Evolutionary conservation across 2,329 filamentous ascomycete species (phyloP).

Genomic region (Trichophyton schoenleinii): DNA sequence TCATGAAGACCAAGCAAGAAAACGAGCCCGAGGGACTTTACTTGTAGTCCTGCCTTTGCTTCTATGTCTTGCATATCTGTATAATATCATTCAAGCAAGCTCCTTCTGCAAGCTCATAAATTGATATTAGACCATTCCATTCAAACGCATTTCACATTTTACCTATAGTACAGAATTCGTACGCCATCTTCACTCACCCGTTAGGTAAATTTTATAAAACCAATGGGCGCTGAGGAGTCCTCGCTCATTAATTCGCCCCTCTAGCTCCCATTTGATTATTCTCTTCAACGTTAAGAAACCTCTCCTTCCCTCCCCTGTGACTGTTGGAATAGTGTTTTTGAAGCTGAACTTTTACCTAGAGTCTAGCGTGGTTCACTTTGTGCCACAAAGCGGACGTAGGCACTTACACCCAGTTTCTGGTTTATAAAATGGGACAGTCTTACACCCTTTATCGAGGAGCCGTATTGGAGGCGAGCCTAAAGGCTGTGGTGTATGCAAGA

Average conservation of each 20-base stretch:
- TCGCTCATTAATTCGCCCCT: background rate
- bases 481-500: slow-evolving; percentile 11
- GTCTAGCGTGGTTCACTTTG: no score
- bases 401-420: slow-evolving; percentile 7
- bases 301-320: background rate
- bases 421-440: slow-evolving; percentile 13
- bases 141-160: background rate
- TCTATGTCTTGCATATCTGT: background rate
- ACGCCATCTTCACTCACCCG: background rate
- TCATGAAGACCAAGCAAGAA: slow-evolving; percentile 96
- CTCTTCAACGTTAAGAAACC: background rate
- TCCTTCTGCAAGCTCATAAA: background rate
- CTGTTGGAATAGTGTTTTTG: background rate
- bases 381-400: background rate
- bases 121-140: background rate
- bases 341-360: background rate
- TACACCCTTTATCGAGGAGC: slow-evolving; percentile 7
- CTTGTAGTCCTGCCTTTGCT: slow-evolving; percentile 49
- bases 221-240: background rate
- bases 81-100: slow-evolving; percentile 3
- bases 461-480: slow-evolving; percentile 9
- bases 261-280: background rate
- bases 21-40: slow-evolving; percentile 97
- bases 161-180: background rate
- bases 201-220: background rate